Conservation (phyloP, 495 filamentous ascomycete genomes). For the Penicillium nucicola region DNA sequence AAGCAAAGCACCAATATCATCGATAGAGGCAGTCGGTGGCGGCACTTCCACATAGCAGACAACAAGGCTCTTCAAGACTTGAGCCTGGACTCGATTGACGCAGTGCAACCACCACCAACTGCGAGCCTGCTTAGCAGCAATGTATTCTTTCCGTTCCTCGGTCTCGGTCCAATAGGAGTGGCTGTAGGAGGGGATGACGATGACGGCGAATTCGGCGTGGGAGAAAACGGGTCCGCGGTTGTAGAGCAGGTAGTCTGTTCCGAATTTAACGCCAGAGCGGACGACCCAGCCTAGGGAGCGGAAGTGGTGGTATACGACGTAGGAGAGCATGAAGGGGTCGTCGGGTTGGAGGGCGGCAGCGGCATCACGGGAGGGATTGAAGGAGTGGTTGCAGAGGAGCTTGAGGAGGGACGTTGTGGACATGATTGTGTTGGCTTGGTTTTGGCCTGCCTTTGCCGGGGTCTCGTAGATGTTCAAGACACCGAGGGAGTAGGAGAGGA, state of each 20-base stretch:
- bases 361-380: constrained; percentile 56
- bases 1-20: constrained; percentile 61
- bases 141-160: constrained; percentile 42
- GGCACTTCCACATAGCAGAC: constrained; percentile 90
- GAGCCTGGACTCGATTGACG: constrained; percentile 83
- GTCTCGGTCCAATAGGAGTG: constrained; percentile 68
- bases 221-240: constrained; percentile 90
- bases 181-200: constrained; percentile 79
- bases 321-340: constrained; percentile 82
- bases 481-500: constrained; percentile 79
- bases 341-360: constrained; percentile 52
- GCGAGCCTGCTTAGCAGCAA: constrained; percentile 45
- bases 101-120: constrained; percentile 94
- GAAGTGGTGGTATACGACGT: constrained; percentile 93
- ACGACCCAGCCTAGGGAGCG: constrained; percentile 96
- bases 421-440: constrained; percentile 27
- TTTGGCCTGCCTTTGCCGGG: constrained; percentile 25
- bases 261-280: constrained; percentile 90
- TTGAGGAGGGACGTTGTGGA: constrained; percentile 50
- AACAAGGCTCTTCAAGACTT: constrained; percentile 85
- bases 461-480: constrained; percentile 62
- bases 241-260: constrained; percentile 90
- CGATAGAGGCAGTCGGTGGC: constrained; percentile 47
- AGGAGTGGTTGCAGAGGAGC: constrained; percentile 65
- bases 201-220: constrained; percentile 87